phyloP scores from a whole-genome alignment of 768 basidiomycete genomes.

The Leccinum sublutescens region DNA sequence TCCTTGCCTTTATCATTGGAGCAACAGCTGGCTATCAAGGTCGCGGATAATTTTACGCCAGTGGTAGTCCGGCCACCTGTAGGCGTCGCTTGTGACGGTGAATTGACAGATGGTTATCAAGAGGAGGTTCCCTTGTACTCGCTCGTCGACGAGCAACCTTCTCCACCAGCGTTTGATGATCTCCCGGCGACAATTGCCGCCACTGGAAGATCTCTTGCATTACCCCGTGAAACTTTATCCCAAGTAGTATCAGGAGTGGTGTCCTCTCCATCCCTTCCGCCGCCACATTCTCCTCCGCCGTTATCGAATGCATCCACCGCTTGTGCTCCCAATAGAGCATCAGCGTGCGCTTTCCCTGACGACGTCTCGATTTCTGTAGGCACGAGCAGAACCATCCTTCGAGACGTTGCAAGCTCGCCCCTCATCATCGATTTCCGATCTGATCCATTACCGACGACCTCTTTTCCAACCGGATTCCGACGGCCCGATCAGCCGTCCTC shows the following conservation, averaged over 20 bases:
- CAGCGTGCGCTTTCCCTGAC: neutral
- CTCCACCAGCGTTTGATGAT: conserved; percentile 26
- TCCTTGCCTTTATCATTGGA: neutral
- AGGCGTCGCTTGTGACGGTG: neutral
- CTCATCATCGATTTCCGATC: neutral
- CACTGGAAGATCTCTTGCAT: neutral
- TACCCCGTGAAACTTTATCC: neutral
- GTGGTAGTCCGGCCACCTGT: neutral
- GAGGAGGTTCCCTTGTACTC: conserved; percentile 25
- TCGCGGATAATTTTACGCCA: neutral
- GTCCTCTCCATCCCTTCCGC: neutral
- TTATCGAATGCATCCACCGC: neutral
- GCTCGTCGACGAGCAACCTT: conserved; percentile 23
- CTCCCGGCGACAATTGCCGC: neutral
- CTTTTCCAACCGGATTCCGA: neutral
- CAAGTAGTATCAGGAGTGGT: neutral
- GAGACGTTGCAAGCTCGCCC: neutral
- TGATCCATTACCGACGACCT: neutral
- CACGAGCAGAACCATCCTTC: neutral
- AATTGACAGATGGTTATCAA: neutral
- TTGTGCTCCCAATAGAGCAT: neutral
- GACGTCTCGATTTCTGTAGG: neutral
- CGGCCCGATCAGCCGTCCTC: neutral
- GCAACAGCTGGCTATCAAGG: neutral
- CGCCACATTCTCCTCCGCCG: neutral